These are phyloP conservation scores for Closterium sp. DNA, from an alignment of 139 green algal species.

Conservation along the genomic window DNA sequence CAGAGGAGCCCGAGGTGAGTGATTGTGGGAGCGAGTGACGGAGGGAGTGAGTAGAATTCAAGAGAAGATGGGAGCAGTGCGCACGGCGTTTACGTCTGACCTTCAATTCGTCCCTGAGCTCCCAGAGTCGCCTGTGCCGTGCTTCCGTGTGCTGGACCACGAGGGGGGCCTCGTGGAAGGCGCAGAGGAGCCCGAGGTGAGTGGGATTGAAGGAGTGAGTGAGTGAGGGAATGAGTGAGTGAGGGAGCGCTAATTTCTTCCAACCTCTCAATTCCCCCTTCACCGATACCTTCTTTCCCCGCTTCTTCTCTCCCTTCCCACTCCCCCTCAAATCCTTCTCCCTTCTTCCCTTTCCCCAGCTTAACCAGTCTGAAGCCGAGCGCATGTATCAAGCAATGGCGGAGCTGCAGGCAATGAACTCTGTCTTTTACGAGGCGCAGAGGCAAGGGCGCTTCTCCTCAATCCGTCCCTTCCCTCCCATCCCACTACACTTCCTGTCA, in stretches of 20 bases:
- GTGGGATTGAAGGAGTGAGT: neutral
- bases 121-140: neutral
- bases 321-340: no score
- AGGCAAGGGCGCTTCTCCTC: neutral
- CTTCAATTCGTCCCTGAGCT: no score
- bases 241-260: neutral
- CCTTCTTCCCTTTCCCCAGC: no score
- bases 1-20: neutral
- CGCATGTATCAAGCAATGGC: constrained; percentile 29
- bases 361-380: neutral
- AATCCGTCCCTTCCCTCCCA: neutral
- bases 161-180: no score
- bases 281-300: no score
- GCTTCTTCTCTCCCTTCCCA: no score
- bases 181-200: no score
- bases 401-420: constrained; percentile 71
- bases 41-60: neutral
- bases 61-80: no score
- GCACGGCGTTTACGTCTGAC: no score
- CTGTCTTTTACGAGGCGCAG: constrained; percentile 80
- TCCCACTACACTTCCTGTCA: no score
- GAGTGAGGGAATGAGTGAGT: neutral
- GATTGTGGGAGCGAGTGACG: no score
- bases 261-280: no score
- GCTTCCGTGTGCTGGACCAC: constrained; percentile 4